A percentile compares a stretch with the other conserved stretches of the same genome.
Evolutionary conservation across 2,329 filamentous ascomycete genomes (phyloP).

Genomic region (Aspergillus viridinutans): DNA sequence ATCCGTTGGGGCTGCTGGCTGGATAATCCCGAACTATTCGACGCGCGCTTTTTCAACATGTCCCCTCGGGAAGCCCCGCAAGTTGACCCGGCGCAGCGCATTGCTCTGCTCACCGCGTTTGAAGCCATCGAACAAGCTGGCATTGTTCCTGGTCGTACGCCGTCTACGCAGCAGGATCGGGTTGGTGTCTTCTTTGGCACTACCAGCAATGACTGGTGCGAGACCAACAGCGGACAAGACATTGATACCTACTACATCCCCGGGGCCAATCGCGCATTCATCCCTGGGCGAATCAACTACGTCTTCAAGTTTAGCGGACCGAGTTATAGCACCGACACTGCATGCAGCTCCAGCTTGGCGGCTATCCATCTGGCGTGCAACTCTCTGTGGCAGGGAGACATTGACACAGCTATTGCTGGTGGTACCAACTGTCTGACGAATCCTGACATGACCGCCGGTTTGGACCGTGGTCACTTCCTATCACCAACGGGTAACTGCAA

Average conservation of each 20-base stretch:
- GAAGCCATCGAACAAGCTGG: slow-evolving; percentile 50
- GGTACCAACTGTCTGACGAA: slow-evolving; percentile 69
- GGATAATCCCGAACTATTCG: slow-evolving; percentile 66
- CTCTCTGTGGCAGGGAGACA: slow-evolving; percentile 67
- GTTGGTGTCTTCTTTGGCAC: slow-evolving; percentile 70
- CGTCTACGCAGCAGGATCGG: slow-evolving; percentile 57
- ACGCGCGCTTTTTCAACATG: slow-evolving; percentile 74
- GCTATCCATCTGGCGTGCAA: slow-evolving; percentile 68
- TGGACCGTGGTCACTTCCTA: slow-evolving; percentile 51
- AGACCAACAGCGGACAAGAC: slow-evolving; percentile 65
- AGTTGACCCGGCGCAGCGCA: slow-evolving; percentile 53
- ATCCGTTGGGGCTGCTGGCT: slow-evolving; percentile 69
- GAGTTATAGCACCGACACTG: slow-evolving; percentile 67
- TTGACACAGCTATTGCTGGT: slow-evolving; percentile 73
- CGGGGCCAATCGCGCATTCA: slow-evolving; percentile 57
- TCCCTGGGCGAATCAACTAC: slow-evolving; percentile 64
- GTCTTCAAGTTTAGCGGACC: slow-evolving; percentile 72
- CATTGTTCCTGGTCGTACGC: slow-evolving; percentile 52
- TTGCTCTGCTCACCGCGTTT: slow-evolving; percentile 66
- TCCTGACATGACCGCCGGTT: slow-evolving; percentile 69
- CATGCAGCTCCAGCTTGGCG: slow-evolving; percentile 68
- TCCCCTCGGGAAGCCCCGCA: slow-evolving; percentile 68
- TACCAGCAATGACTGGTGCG: slow-evolving; percentile 63
- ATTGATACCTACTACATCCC: slow-evolving; percentile 65
- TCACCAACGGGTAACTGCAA: slow-evolving; percentile 44